Evolutionary conservation across 2,329 filamentous ascomycete genomes (phyloP).

Genomic region (Xylariaceae sp.): DNA sequence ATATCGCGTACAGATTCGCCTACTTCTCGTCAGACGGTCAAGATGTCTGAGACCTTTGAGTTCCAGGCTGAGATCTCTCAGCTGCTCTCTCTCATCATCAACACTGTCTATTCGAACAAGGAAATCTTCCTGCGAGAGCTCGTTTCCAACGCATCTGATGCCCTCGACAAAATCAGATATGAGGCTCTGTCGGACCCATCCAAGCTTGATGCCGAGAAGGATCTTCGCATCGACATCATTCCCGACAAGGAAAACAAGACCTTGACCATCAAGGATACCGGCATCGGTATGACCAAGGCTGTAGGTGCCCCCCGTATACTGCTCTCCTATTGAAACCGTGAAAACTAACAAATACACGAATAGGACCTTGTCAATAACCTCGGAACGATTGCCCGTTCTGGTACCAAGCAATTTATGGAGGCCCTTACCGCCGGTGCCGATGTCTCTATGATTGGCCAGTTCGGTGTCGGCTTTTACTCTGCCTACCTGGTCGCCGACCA

Average conservation of each 20-base stretch:
- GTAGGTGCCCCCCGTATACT: slow-evolving; percentile 53
- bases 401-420: slow-evolving; percentile 99
- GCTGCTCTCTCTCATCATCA: slow-evolving; percentile 99
- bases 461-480: slow-evolving; percentile 99
- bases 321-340: not conserved
- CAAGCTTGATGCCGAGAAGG: slow-evolving; percentile 97
- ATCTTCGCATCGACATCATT: slow-evolving; percentile 98
- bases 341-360: slow-evolving; percentile 36
- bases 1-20: slow-evolving; percentile 11
- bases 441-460: slow-evolving; percentile 99
- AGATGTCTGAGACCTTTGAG: slow-evolving; percentile 97
- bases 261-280: slow-evolving; percentile 91
- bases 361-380: slow-evolving; percentile 99
- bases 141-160: slow-evolving; percentile 98
- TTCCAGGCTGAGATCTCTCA: slow-evolving; percentile 99
- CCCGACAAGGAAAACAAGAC: slow-evolving; percentile 96
- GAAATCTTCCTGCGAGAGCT: slow-evolving; percentile 99
- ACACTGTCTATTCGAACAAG: slow-evolving; percentile 99
- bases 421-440: slow-evolving; percentile 96
- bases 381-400: slow-evolving; percentile 97
- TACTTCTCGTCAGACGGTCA: slow-evolving; percentile 10
- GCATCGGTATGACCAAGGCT: slow-evolving; percentile 99
- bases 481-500: slow-evolving; percentile 98
- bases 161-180: slow-evolving; percentile 99
- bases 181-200: slow-evolving; percentile 93